These are phyloP conservation scores for Cryomyces minteri DNA, from an alignment of 495 filamentous ascomycete genomes.

Conservation along the genomic window DNA sequence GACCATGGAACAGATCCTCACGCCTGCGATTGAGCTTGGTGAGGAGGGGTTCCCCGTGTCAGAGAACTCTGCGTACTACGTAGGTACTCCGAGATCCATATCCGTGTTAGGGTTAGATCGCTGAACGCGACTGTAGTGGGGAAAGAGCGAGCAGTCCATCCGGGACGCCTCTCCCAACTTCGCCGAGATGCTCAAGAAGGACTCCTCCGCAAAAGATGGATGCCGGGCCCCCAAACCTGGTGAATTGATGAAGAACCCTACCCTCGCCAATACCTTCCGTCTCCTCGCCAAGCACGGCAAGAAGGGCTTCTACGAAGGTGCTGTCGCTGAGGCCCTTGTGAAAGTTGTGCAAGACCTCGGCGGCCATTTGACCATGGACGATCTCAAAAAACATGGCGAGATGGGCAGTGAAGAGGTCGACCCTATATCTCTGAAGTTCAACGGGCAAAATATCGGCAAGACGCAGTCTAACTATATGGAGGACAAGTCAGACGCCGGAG, in stretches of 20 bases:
- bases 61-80: constrained; percentile 52
- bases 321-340: constrained; percentile 59
- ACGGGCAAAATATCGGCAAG: constrained; percentile 42
- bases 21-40: constrained; percentile 68
- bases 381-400: constrained; percentile 59
- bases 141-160: constrained; percentile 35
- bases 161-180: constrained; percentile 63
- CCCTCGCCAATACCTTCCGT: constrained; percentile 66
- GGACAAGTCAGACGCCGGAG: constrained; percentile 26
- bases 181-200: constrained; percentile 64
- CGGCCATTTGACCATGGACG: constrained; percentile 59
- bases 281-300: constrained; percentile 64
- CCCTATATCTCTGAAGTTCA: constrained; percentile 64
- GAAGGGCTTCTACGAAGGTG: constrained; percentile 78
- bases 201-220: constrained; percentile 43
- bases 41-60: constrained; percentile 84
- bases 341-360: constrained; percentile 61
- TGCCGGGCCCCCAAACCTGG: constrained; percentile 55
- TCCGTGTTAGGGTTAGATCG: too few relatives aligned
- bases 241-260: constrained; percentile 79
- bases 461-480: constrained; percentile 15
- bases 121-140: constrained; percentile 36
- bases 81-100: too few relatives aligned
- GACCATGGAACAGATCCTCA: constrained; percentile 56
- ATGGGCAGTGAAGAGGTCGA: constrained; percentile 59